Evolutionary conservation across 345 rosid genomes (phyloP).

Genomic region (Noccaea caerulescens): DNA sequence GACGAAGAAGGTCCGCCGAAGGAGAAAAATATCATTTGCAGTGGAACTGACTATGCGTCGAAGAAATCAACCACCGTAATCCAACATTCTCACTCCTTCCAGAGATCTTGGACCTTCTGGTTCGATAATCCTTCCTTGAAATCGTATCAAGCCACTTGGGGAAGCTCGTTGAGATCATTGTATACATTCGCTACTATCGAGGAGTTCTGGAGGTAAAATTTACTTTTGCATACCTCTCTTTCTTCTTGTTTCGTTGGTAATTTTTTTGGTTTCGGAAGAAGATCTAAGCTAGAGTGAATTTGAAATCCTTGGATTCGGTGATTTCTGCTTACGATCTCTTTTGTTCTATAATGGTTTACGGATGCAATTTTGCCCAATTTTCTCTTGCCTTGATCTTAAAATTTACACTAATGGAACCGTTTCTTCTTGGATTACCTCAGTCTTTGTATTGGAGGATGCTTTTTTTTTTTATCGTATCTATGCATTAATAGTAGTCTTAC

Average conservation of each 20-base stretch:
- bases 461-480: not conserved
- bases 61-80: slow-evolving; percentile 37
- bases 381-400: not conserved
- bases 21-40: slow-evolving; percentile 55
- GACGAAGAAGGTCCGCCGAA: slow-evolving; percentile 49
- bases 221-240: not conserved
- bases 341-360: not conserved
- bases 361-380: not conserved
- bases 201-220: slow-evolving; percentile 80
- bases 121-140: slow-evolving; percentile 69
- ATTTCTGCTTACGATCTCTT: slow-evolving; percentile 10
- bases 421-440: slow-evolving; percentile 11
- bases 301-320: slow-evolving; percentile 15
- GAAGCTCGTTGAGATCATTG: slow-evolving; percentile 73
- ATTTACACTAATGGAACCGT: not conserved
- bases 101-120: slow-evolving; percentile 93
- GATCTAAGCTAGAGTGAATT: not conserved
- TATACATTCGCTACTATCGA: slow-evolving; percentile 70
- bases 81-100: slow-evolving; percentile 55
- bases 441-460: slow-evolving; percentile 3
- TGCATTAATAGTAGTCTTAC: not conserved
- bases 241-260: not conserved
- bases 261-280: not conserved
- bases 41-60: not conserved
- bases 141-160: slow-evolving; percentile 68